Evolutionary conservation across 2,329 filamentous ascomycete genomes (phyloP).

Genomic region (Magnaporthiopsis incrustans): DNA sequence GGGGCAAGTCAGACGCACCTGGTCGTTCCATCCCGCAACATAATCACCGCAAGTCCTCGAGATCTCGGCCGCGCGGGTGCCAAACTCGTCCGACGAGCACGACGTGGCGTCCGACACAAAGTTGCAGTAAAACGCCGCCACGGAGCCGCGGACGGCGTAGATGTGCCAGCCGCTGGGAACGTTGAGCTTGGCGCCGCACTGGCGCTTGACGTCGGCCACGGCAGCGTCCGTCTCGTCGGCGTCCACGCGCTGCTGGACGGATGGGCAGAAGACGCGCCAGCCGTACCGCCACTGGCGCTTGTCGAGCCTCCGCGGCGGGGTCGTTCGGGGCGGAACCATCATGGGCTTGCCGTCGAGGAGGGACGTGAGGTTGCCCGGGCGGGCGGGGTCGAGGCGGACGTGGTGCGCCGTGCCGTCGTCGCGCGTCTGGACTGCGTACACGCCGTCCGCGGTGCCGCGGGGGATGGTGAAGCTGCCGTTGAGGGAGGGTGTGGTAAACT

Average conservation of each 20-base stretch:
- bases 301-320: neutral
- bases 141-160: neutral
- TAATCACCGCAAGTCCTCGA: neutral
- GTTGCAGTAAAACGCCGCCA: neutral
- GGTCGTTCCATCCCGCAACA: neutral
- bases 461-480: conserved; percentile 6
- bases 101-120: neutral
- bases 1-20: too few relatives aligned
- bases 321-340: too few relatives aligned
- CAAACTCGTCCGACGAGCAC: neutral
- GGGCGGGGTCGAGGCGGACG: neutral
- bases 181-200: neutral
- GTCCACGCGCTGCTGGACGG: neutral
- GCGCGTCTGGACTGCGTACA: neutral
- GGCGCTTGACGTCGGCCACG: neutral
- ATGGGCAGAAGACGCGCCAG: neutral
- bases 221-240: neutral
- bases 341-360: neutral
- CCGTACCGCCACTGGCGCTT: neutral
- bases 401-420: neutral
- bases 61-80: neutral
- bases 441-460: neutral
- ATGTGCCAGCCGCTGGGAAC: neutral
- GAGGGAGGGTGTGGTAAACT: neutral
- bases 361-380: too few relatives aligned